Evolutionary conservation across 2,329 filamentous ascomycete species (phyloP).

Genomic region (Penicillium oxalicum): DNA sequence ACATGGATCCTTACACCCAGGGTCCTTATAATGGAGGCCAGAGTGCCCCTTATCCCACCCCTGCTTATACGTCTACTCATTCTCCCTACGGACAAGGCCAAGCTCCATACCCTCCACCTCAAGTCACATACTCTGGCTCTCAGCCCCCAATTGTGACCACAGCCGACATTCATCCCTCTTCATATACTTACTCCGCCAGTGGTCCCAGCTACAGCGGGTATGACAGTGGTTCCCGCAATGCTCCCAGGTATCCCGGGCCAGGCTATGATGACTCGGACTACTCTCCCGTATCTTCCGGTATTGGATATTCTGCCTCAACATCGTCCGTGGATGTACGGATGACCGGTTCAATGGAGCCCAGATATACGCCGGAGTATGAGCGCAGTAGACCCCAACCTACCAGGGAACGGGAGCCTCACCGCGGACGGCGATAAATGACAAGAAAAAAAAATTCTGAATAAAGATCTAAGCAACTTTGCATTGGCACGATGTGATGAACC

Average conservation of each 20-base stretch:
- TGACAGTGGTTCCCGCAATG: conserved; percentile 33
- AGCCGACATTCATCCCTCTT: conserved; percentile 33
- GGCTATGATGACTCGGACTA: conserved; percentile 41
- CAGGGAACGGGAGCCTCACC: conserved; percentile 36
- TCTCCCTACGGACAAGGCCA: conserved; percentile 32
- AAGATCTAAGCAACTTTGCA: conserved; percentile 9
- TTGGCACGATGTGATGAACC: conserved; percentile 7
- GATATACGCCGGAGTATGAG: conserved; percentile 40
- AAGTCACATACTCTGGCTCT: conserved; percentile 30
- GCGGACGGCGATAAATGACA: conserved; percentile 26
- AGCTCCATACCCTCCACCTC: conserved; percentile 31
- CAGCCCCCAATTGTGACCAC: conserved; percentile 35
- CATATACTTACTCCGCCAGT: conserved; percentile 35
- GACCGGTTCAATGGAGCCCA: conserved; percentile 31
- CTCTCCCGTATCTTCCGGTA: conserved; percentile 36
- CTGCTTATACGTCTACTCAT: conserved; percentile 29
- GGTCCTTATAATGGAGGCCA: conserved; percentile 29
- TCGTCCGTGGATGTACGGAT: conserved; percentile 39
- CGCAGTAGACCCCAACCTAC: conserved; percentile 37
- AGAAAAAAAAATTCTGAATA: conserved; percentile 9
- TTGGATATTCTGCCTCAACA: conserved; percentile 34
- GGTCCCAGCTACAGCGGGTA: conserved; percentile 34
- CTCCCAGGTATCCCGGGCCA: conserved; percentile 38
- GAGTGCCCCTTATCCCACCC: conserved; percentile 28
- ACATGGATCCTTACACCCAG: conserved; percentile 33